phyloP scores from a whole-genome alignment of 306 rosid genomes.

The Inga leiocalycina region DNA sequence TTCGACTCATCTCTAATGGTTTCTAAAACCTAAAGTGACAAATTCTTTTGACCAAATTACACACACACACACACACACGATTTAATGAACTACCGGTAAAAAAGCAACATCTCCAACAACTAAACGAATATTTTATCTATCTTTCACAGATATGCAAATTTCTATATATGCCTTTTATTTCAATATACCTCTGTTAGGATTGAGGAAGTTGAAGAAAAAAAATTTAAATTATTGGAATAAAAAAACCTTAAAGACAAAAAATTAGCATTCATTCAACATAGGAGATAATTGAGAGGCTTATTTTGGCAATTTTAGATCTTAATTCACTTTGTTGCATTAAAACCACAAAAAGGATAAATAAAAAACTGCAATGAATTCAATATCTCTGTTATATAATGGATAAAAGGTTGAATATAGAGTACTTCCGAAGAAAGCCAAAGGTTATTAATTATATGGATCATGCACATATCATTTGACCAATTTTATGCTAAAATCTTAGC shows the following conservation, averaged over 20 bases:
- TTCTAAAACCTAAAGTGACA: background rate
- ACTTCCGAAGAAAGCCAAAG: background rate
- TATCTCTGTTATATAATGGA: background rate
- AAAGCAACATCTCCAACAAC: background rate
- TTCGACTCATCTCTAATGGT: background rate
- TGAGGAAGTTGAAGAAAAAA: no score
- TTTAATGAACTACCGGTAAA: background rate
- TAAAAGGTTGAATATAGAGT: background rate
- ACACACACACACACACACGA: no score
- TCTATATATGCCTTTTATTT: background rate
- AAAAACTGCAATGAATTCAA: background rate
- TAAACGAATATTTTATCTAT: no score
- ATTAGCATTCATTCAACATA: no score
- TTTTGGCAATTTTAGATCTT: no score
- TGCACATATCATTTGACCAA: background rate
- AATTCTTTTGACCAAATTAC: background rate
- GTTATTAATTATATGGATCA: background rate
- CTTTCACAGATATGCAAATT: background rate
- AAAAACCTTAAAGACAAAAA: no score
- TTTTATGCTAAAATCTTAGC: background rate
- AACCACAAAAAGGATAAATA: no score
- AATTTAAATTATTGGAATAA: no score
- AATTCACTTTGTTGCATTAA: no score
- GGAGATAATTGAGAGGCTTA: no score
- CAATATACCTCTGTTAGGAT: background rate